Evolutionary conservation across 495 filamentous ascomycete genomes (phyloP).

Genomic region (Pyrenopolyporus hunteri): DNA sequence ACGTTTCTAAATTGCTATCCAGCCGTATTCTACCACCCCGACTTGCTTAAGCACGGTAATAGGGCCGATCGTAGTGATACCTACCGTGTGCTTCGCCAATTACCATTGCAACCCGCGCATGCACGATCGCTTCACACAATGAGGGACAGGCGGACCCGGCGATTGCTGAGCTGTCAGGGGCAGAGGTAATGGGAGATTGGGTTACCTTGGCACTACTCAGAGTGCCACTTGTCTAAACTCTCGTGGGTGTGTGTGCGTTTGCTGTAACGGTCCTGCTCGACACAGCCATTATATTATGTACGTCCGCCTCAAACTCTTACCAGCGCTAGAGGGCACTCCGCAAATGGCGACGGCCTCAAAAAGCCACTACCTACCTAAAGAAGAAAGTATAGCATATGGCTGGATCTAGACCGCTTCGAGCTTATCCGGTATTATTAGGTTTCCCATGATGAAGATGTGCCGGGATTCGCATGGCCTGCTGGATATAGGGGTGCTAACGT

Average conservation of each 20-base stretch:
- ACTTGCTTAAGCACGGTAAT: conserved; percentile 13
- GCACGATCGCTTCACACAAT: conserved; percentile 29
- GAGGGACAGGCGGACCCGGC: neutral
- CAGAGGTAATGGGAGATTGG: neutral
- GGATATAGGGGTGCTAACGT: neutral
- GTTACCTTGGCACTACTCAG: conserved; percentile 3
- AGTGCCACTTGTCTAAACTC: conserved; percentile 5
- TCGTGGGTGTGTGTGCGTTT: conserved; percentile 17
- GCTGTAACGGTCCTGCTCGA: neutral
- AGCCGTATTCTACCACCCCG: conserved; percentile 7
- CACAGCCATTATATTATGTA: too few relatives aligned
- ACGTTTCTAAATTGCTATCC: conserved; percentile 1
- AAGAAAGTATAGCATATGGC: conserved; percentile 27
- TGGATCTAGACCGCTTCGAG: conserved; percentile 28
- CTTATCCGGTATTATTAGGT: conserved; percentile 11
- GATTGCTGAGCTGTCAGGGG: neutral
- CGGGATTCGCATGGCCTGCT: conserved; percentile 24
- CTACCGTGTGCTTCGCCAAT: neutral
- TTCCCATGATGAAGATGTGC: conserved; percentile 21
- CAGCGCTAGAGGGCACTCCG: neutral
- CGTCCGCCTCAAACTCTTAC: neutral
- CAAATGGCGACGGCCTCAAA: neutral
- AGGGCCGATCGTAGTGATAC: conserved; percentile 7
- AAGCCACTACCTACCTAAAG: conserved; percentile 30
- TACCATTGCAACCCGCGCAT: conserved; percentile 12